Evolutionary conservation across 2,329 filamentous ascomycete species (phyloP).

Genomic region (Blumeriella jaapii): DNA sequence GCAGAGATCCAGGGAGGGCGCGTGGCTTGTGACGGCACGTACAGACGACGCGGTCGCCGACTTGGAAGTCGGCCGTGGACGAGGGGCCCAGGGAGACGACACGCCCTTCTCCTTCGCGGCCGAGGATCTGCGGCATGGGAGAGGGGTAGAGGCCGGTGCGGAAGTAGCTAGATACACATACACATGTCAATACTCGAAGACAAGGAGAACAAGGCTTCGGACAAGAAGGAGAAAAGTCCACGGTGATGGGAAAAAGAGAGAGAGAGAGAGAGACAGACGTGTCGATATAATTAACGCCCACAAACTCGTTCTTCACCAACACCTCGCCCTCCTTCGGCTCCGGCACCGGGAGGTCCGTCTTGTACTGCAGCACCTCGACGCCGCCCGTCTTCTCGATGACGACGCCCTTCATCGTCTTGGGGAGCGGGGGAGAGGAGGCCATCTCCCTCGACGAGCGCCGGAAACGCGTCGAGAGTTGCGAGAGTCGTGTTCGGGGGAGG

Average conservation of each 20-base stretch:
- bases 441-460: no score
- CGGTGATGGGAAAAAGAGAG: not conserved
- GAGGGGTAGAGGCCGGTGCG: conserved; percentile 72
- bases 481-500: no score
- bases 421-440: no score
- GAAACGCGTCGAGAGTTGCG: no score
- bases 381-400: conserved; percentile 62
- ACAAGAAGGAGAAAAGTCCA: not conserved
- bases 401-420: conserved; percentile 46
- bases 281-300: conserved; percentile 84
- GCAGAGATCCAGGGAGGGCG: no score
- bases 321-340: conserved; percentile 56
- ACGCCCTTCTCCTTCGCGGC: conserved; percentile 66
- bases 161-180: no score
- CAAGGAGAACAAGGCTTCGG: no score
- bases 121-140: conserved; percentile 60
- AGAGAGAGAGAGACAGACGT: conserved; percentile 36
- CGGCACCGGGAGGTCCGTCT: conserved; percentile 60
- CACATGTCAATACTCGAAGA: no score
- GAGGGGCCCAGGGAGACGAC: conserved; percentile 50
- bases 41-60: conserved; percentile 64
- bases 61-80: conserved; percentile 34
- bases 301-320: conserved; percentile 68
- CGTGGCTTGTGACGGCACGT: no score
- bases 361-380: conserved; percentile 59